These are phyloP conservation scores for Sesbania bispinosa DNA, from an alignment of 306 rosid species.

Conservation along the genomic window DNA sequence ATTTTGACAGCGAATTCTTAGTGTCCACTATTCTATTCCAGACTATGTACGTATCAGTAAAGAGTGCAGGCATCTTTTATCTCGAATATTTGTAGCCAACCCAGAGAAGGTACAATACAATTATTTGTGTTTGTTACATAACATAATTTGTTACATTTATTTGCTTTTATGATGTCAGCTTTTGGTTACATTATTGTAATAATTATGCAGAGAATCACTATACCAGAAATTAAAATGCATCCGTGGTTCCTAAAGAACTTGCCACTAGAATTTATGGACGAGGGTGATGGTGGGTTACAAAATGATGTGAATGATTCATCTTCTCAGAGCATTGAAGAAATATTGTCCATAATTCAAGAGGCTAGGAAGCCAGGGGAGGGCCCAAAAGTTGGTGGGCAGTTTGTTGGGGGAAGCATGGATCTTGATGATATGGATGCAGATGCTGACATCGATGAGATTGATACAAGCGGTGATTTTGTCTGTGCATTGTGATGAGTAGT, in stretches of 20 bases:
- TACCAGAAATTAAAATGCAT: slow-evolving; percentile 78
- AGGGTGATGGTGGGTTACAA: slow-evolving; percentile 27
- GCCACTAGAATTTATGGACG: slow-evolving; percentile 71
- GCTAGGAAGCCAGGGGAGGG: slow-evolving; percentile 61
- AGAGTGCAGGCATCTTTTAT: slow-evolving; percentile 84
- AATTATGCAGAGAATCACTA: slow-evolving; percentile 80
- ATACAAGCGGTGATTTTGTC: slow-evolving; percentile 91
- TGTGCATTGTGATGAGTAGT: slow-evolving; percentile 51
- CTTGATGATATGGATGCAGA: slow-evolving; percentile 80
- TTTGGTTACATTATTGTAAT: not conserved
- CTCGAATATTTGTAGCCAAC: slow-evolving; percentile 77
- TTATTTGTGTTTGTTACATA: not conserved
- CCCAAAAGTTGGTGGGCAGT: slow-evolving; percentile 47
- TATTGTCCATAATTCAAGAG: slow-evolving; percentile 68
- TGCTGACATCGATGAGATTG: slow-evolving; percentile 78
- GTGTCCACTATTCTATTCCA: slow-evolving; percentile 84
- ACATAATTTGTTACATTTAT: too few relatives aligned
- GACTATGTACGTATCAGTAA: slow-evolving; percentile 68
- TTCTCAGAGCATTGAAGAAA: slow-evolving; percentile 68
- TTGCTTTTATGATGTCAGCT: not conserved
- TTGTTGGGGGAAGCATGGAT: slow-evolving; percentile 83
- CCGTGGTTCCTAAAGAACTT: slow-evolving; percentile 71
- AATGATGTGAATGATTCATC: slow-evolving; percentile 32
- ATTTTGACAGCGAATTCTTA: slow-evolving; percentile 79
- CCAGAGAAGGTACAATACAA: slow-evolving; percentile 83